Conservation (phyloP, 2,329 filamentous ascomycete genomes). For the Curvularia verruculosa region DNA sequence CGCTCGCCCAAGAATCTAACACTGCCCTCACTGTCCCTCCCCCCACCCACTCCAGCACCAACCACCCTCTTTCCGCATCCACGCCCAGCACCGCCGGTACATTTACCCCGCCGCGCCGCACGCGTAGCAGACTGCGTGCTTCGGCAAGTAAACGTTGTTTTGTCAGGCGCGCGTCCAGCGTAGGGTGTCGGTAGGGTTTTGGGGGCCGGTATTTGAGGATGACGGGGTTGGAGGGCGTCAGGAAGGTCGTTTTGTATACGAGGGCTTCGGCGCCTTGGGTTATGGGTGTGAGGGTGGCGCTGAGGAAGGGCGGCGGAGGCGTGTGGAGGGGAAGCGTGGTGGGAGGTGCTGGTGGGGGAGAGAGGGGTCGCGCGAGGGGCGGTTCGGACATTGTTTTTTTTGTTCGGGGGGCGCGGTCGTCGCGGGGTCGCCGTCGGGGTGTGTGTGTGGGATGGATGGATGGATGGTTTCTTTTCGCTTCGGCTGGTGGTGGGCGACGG, state of each 20-base stretch:
- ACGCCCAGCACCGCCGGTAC: constrained; percentile 81
- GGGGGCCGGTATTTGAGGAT: constrained; percentile 90
- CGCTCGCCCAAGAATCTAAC: constrained; percentile 68
- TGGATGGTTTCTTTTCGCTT: too few relatives aligned
- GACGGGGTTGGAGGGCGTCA: constrained; percentile 69
- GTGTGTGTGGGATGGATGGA: too few relatives aligned
- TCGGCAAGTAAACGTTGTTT: constrained; percentile 87
- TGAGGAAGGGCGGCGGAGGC: constrained; percentile 47
- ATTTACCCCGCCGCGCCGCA: constrained; percentile 75
- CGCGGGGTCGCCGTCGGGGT: too few relatives aligned
- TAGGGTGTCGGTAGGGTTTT: constrained; percentile 90
- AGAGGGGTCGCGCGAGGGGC: constrained; percentile 24
- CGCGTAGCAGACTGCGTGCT: constrained; percentile 81
- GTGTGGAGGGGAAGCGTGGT: constrained; percentile 36
- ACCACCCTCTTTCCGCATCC: constrained; percentile 66
- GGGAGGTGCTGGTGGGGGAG: constrained; percentile 25
- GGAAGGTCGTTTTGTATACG: constrained; percentile 85
- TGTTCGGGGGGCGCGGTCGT: too few relatives aligned
- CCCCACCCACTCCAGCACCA: constrained; percentile 57
- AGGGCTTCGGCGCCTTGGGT: constrained; percentile 96
- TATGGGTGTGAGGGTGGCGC: constrained; percentile 71
- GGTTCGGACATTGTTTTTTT: constrained; percentile 24
- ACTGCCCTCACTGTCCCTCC: constrained; percentile 72
- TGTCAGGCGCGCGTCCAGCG: constrained; percentile 85
- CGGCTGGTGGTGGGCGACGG: too few relatives aligned